Evolutionary conservation across 2,329 filamentous ascomycete species (phyloP).

Genomic region (Eutypella sp.): DNA sequence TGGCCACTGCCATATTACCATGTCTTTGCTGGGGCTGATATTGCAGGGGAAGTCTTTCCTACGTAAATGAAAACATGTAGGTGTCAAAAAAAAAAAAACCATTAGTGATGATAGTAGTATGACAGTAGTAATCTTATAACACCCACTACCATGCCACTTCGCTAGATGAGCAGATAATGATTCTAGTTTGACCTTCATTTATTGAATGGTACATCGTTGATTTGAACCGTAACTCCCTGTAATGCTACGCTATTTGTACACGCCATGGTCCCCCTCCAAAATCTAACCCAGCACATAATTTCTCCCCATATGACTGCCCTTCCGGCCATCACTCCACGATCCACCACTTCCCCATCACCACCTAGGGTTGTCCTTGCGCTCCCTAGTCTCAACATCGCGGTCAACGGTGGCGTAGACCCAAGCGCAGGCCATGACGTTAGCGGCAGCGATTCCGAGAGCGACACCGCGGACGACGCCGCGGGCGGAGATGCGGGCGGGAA

Average conservation of each 20-base stretch:
- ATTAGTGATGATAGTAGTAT: too few species aligned
- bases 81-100: too few species aligned
- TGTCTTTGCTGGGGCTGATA: too few species aligned
- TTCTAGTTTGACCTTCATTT: too few species aligned
- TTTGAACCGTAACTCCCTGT: too few species aligned
- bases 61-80: too few species aligned
- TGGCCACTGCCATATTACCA: too few species aligned
- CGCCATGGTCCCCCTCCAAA: too few species aligned
- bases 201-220: too few species aligned
- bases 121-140: too few species aligned
- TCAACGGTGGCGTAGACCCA: constrained; percentile 50
- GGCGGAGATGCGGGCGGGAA: constrained; percentile 32
- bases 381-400: constrained; percentile 43
- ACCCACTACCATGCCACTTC: background rate
- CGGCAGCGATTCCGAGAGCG: constrained; percentile 44
- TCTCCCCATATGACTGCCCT: constrained; percentile 1
- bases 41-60: background rate
- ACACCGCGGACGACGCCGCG: constrained; percentile 46
- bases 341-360: constrained; percentile 41
- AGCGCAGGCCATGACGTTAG: constrained; percentile 45
- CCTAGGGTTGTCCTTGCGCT: constrained; percentile 43
- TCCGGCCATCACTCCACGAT: background rate
- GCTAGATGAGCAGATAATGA: background rate
- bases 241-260: too few species aligned
- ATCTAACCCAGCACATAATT: background rate